phyloP scores from a whole-genome alignment of 1,139 yeast species.

The Hyphopichia pseudoburtonii region DNA sequence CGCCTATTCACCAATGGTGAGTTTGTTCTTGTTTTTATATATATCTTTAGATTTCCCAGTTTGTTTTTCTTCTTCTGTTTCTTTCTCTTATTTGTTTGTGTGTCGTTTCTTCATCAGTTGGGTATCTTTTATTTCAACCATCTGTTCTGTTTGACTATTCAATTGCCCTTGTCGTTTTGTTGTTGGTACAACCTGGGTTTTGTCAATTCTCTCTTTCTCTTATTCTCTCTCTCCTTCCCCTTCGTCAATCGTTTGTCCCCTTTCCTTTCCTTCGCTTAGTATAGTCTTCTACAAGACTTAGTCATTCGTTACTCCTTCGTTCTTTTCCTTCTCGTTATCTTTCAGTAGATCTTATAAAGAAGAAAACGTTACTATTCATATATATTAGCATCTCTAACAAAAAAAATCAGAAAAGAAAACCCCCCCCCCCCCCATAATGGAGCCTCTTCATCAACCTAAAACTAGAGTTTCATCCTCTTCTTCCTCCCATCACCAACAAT shows the following conservation, averaged over 20 bases:
- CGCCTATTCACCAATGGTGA: neutral
- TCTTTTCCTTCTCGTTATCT: no score
- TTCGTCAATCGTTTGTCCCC: neutral
- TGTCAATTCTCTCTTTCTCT: neutral
- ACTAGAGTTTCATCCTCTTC: no score
- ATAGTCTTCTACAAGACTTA: neutral
- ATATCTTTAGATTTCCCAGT: neutral
- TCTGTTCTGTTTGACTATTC: neutral
- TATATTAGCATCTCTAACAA: no score
- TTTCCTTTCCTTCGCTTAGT: neutral
- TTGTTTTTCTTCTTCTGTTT: neutral
- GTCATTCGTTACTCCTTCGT: no score
- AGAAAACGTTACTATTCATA: no score
- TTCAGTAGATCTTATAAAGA: no score
- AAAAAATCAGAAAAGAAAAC: no score
- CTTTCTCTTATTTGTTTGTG: neutral
- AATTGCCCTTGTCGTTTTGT: neutral
- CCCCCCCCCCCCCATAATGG: no score
- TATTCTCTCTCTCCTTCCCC: neutral
- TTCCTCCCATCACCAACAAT: no score
- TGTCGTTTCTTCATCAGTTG: slow-evolving; percentile 1
- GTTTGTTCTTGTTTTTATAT: neutral
- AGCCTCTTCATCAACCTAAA: no score
- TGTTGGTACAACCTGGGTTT: neutral
- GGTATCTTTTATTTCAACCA: neutral